Evolutionary conservation across 2,329 filamentous ascomycete species (phyloP), one percentile per base, ranked within the genome.

Genomic region (Dactylellina drechsleri): DNA sequence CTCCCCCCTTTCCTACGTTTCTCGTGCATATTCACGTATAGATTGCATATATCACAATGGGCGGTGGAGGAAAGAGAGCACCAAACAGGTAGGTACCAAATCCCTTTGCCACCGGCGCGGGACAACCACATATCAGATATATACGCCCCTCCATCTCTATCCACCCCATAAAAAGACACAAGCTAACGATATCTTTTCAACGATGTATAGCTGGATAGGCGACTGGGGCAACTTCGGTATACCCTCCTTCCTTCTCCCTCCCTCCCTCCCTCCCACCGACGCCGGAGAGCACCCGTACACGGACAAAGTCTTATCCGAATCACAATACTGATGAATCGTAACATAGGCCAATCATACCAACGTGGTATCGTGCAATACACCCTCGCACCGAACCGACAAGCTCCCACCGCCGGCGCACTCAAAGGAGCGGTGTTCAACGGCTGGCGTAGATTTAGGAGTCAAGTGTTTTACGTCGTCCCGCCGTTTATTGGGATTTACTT

Each of bases 351-450:
- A 53, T 50, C 64, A 50, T 41, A 45, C 26, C 71, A 75, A 45
- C 71, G 71, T 47, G 87, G 88, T 80, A 84, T 90, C 74, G 84
- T 85, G 67, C 85, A 85, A 80, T 98, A 96, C 85, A 87, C 90
- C 78, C 82, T 99, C 79, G 90, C 92, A 79, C 84, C 91, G 79
- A 98, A 99, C 87, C 90, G 91, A 82, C 94, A 97, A 86, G 90
- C 91, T 81, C 91, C 93, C 77, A 87, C 96, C 79, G 92, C 92
- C 77, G 92, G 92, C 80, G 85, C 90, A 75, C 83, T 87, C 78
- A 85, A 94, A 83, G 91, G 90, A 79, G 94, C 93, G 81, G 84
- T 98, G 85, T 98, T 98, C 90, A 99, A 99, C 88, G 90, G 89
- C 80, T 96, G 91, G 87, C 90, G 95, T 83, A 89, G 95, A 81